Evolutionary conservation across 441 rosid genomes (phyloP).

Genomic region (Cnidoscolus chayamansa): DNA sequence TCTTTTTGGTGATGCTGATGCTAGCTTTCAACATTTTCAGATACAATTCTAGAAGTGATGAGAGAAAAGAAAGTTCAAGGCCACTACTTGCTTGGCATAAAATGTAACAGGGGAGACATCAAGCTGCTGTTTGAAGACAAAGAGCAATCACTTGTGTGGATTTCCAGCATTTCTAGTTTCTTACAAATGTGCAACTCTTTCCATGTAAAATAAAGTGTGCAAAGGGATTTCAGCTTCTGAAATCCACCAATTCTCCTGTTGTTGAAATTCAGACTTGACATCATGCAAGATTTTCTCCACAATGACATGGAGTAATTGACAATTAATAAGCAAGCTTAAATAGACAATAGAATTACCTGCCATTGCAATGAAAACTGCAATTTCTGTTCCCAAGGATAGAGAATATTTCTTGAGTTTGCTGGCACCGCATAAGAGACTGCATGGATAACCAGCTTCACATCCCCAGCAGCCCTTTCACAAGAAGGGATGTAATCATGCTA

Average conservation of each 20-base stretch:
- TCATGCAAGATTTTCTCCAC: not conserved
- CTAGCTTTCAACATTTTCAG: not conserved
- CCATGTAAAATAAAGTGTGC: not conserved
- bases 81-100: conserved; percentile 9
- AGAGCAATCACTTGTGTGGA: conserved; percentile 15
- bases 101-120: conserved; percentile 11
- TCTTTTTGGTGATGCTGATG: not conserved
- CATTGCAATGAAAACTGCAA: not conserved
- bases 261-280: not conserved
- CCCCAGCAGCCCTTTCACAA: no score
- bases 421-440: not conserved
- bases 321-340: not conserved
- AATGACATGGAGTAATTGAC: no score
- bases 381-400: not conserved
- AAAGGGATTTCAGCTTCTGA: not conserved
- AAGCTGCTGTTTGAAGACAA: conserved; percentile 19
- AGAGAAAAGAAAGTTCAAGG: conserved; percentile 1
- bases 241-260: not conserved
- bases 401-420: not conserved
- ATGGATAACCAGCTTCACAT: no score
- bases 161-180: conserved; percentile 10
- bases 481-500: no score
- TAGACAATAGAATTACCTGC: not conserved
- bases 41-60: conserved; percentile 2
- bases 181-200: not conserved